A percentile compares a stretch with the other conserved stretches of the same genome.
These are phyloP conservation scores for Trichoderma atroviride DNA, from an alignment of 2,329 filamentous ascomycete genomes.

Conservation along the genomic window DNA sequence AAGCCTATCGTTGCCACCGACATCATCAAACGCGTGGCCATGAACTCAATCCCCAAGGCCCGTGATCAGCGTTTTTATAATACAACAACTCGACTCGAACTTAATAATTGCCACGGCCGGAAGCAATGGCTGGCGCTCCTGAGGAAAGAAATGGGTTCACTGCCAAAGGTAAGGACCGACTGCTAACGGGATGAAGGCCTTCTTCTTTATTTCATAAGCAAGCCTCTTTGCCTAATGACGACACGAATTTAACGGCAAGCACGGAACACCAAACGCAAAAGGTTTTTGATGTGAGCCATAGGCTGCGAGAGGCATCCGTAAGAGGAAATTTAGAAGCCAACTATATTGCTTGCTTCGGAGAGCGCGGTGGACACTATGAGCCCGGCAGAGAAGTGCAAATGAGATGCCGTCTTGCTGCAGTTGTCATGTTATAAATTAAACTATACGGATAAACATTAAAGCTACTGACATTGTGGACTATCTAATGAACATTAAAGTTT, in stretches of 20 bases:
- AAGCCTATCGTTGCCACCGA: conserved; percentile 16
- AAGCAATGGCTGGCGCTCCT: not conserved
- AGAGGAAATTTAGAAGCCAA: not conserved
- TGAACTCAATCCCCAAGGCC: not conserved
- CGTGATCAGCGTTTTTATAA: not conserved
- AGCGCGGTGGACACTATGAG: not conserved
- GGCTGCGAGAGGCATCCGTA: not conserved
- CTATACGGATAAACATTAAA: not conserved
- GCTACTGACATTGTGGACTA: not conserved
- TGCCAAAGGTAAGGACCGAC: not conserved
- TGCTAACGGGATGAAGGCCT: too few species aligned
- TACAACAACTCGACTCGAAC: not conserved
- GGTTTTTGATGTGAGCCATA: not conserved
- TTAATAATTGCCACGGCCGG: not conserved
- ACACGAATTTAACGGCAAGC: not conserved
- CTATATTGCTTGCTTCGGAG: not conserved
- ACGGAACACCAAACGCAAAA: not conserved
- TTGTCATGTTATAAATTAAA: not conserved
- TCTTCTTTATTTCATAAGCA: not conserved
- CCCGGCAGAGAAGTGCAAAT: not conserved
- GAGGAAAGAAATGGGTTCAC: not conserved
- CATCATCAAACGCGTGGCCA: conserved; percentile 4
- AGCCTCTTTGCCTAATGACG: not conserved
- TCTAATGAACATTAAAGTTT: not conserved
- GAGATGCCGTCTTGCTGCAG: not conserved